Base-by-base conservation (phyloP, 2,329 filamentous ascomycete species). In the Sarocladiaceae sp. region DNA sequence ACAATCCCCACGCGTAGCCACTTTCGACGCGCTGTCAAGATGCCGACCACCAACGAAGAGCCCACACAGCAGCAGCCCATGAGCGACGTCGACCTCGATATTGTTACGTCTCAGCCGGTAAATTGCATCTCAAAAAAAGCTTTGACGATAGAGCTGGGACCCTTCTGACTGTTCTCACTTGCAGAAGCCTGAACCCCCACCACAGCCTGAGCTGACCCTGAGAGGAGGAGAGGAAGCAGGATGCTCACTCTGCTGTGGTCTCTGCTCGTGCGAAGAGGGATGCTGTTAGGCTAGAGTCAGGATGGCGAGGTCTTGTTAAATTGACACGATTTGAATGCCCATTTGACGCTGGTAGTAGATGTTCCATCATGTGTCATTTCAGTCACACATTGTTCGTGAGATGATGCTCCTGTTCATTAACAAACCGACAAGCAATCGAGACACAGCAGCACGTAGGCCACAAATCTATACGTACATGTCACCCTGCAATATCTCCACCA, bases 221-320 rank as follows among this genome's bases (percentile, higher is more conserved):
- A 63, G 66, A 33, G 67, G 67, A 53, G 67, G 67, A 51, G 67
- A 70, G 50, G 67, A 70, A 48, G 67, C 65, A 27, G 67, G 67
- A 29, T 70, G 67, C 47, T 67, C 69, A 53, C 54, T 69, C 48
- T 70, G 67, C 60, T 70, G 67, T 47, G 67, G 67, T 46, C 63
- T 70, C 47, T 70, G 67, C 55, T 66, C 56, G 42, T 70, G 67
- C 51, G 55, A 70, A 1, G 67, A 70, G 51, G 55, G 53, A 18
- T 70, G 67, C 58, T 70, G 67, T 56, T 70, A 64, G 15, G 13
- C n/a, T n/a, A n/a, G n/a, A n/a, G n/a, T n/a, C n/a, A n/a, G n/a
- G n/a, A n/a, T n/a, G n/a, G n/a, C n/a, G n/a, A n/a, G n/a, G n/a
- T n/a, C n/a, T 21, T 24, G 12, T 18, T 10, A 21, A n/a, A n/a